Percentiles rank a stretch among this genome's conserved stretches.
phyloP scores from a whole-genome alignment of 306 rosid genomes.

The Pachyrhizus erosus region DNA sequence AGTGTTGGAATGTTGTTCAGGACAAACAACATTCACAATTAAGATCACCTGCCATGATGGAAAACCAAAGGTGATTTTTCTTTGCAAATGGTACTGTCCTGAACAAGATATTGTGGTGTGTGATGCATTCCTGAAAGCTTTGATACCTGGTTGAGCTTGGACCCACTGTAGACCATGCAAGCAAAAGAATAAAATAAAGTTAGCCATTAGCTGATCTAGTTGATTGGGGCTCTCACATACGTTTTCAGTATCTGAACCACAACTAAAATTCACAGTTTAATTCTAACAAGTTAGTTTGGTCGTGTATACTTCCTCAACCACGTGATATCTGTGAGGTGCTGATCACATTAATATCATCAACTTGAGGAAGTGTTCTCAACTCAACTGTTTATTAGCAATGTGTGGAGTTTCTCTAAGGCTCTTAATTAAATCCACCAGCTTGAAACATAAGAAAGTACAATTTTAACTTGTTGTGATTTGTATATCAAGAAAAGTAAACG shows the following conservation, averaged over 20 bases:
- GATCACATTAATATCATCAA: background rate
- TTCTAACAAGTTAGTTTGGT: background rate
- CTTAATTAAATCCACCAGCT: slow-evolving; percentile 21
- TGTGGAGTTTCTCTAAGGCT: slow-evolving; percentile 13
- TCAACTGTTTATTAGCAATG: slow-evolving; percentile 8
- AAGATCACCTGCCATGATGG: slow-evolving; percentile 36
- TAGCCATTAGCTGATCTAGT: slow-evolving; percentile 7
- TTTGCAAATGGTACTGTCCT: slow-evolving; percentile 17
- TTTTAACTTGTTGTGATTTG: slow-evolving; percentile 13
- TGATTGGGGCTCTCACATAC: background rate
- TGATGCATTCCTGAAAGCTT: slow-evolving; percentile 42
- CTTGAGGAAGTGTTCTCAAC: slow-evolving; percentile 1
- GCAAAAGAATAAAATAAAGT: slow-evolving; percentile 32
- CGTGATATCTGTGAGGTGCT: slow-evolving; percentile 5
- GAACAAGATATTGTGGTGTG: slow-evolving; percentile 25
- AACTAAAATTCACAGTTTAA: slow-evolving; percentile 25
- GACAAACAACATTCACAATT: slow-evolving; percentile 51
- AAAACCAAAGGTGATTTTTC: slow-evolving; percentile 38
- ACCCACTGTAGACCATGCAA: slow-evolving; percentile 44
- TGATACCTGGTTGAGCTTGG: slow-evolving; percentile 43
- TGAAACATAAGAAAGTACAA: slow-evolving; percentile 12
- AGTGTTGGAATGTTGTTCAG: slow-evolving; percentile 63
- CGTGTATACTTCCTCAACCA: slow-evolving; percentile 33
- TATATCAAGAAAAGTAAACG: slow-evolving; percentile 8
- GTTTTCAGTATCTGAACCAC: slow-evolving; percentile 36